These are phyloP conservation scores for Daldinia eschscholtzii DNA, from an alignment of 2,329 filamentous ascomycete genomes.

Conservation along the genomic window DNA sequence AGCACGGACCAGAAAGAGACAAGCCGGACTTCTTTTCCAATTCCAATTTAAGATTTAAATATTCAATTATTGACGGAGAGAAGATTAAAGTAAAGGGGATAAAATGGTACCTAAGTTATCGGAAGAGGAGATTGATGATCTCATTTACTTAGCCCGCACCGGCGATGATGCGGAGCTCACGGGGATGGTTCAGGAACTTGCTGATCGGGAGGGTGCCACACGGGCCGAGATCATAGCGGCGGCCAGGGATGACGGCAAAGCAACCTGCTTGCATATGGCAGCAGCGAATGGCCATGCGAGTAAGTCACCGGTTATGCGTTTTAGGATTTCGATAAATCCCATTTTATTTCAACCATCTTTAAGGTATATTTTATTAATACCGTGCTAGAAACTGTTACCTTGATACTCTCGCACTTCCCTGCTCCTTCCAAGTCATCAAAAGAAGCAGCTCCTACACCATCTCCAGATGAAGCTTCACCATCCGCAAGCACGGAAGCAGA, in stretches of 20 bases:
- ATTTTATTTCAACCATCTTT: background rate
- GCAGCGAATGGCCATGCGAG: conserved; percentile 89
- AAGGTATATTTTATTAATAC: conserved; percentile 9
- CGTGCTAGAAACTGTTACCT: conserved; percentile 58
- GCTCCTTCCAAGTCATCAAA: conserved; percentile 36
- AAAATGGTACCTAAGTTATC: conserved; percentile 68
- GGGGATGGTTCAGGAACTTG: conserved; percentile 68
- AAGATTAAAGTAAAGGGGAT: conserved; percentile 14
- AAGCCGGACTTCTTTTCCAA: background rate
- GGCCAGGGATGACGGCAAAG: conserved; percentile 79
- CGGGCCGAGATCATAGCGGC: conserved; percentile 75
- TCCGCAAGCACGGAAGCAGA: conserved; percentile 53
- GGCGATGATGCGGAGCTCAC: conserved; percentile 80
- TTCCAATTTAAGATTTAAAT: background rate
- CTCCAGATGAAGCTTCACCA: conserved; percentile 56
- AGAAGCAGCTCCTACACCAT: conserved; percentile 41
- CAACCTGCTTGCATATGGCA: conserved; percentile 91
- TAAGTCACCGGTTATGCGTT: conserved; percentile 57
- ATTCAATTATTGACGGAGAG: background rate
- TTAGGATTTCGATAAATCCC: background rate
- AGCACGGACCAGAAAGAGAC: conserved; percentile 17
- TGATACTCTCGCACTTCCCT: conserved; percentile 59
- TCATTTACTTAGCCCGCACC: conserved; percentile 86
- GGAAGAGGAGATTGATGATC: conserved; percentile 88
- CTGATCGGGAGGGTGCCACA: conserved; percentile 70